Conservation (phyloP, 1,284 basidiomycete species). For the Amylostereum areolatum region DNA sequence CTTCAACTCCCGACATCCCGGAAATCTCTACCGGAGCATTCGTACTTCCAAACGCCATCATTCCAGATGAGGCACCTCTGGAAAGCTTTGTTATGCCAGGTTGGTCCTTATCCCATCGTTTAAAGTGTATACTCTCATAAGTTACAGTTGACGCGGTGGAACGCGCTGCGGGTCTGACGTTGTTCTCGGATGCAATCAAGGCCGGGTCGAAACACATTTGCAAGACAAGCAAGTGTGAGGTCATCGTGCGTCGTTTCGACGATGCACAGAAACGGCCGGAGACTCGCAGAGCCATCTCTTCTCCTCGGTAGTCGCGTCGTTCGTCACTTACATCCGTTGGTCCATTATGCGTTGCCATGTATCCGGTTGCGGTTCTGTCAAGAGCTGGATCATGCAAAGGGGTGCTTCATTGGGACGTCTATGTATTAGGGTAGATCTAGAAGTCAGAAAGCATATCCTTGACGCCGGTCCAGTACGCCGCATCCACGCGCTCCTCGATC, state of each 20-base stretch:
- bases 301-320: constrained; percentile 28
- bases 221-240: constrained; percentile 78
- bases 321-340: too few species aligned
- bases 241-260: constrained; percentile 83
- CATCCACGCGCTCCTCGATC: constrained; percentile 58
- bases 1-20: constrained; percentile 60
- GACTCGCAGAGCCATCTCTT: constrained; percentile 45
- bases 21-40: constrained; percentile 91
- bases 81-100: constrained; percentile 79
- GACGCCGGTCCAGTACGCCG: constrained; percentile 69
- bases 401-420: not conserved
- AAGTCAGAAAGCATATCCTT: constrained; percentile 78
- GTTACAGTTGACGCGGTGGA: constrained; percentile 83
- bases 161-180: constrained; percentile 80
- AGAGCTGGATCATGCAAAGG: too few species aligned
- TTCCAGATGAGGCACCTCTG: constrained; percentile 78
- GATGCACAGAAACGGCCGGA: constrained; percentile 74
- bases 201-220: constrained; percentile 82
- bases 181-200: constrained; percentile 88
- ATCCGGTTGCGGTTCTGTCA: too few species aligned
- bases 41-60: constrained; percentile 86
- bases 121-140: not conserved
- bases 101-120: constrained; percentile 29
- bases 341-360: too few species aligned
- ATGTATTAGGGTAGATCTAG: constrained; percentile 26